A percentile compares a stretch with the other conserved stretches of the same genome.
Conservation (phyloP, 768 basidiomycete genomes). For the Suillus paluster region DNA sequence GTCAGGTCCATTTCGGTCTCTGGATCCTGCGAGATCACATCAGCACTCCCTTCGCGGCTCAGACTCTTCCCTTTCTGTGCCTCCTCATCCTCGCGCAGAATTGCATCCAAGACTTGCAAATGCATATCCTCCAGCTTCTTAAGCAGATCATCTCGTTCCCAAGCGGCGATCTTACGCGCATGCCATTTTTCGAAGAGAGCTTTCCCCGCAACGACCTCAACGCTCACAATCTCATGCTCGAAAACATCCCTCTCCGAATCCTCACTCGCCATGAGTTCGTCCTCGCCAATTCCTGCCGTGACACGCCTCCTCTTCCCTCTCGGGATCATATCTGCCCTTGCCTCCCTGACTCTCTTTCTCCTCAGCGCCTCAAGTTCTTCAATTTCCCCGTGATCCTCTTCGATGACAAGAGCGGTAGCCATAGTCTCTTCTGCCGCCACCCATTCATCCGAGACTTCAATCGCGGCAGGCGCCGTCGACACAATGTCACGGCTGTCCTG, state of each 20-base stretch:
- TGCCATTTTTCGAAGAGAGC: conserved; percentile 5
- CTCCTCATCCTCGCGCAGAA: conserved; percentile 38
- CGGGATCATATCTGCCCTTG: conserved; percentile 11
- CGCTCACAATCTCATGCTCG: not conserved
- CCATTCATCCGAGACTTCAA: conserved; percentile 43
- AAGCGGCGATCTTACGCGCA: conserved; percentile 5
- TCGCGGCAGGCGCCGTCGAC: conserved; percentile 26
- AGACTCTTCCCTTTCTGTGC: conserved; percentile 7
- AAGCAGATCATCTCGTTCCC: conserved; percentile 37
- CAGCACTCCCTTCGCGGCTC: conserved; percentile 5
- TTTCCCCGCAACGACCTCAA: conserved; percentile 3
- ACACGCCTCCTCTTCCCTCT: conserved; percentile 6
- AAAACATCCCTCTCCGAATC: not conserved
- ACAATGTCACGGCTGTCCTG: not conserved
- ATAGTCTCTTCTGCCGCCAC: conserved; percentile 37
- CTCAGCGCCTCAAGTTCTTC: not conserved
- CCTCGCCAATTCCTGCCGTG: conserved; percentile 10
- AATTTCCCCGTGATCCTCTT: conserved; percentile 14
- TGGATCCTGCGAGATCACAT: not conserved
- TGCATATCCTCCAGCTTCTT: conserved; percentile 31
- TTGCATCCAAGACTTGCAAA: conserved; percentile 39
- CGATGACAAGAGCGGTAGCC: conserved; percentile 28
- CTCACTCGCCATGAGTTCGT: not conserved
- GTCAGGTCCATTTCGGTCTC: conserved; percentile 21
- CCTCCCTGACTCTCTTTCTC: conserved; percentile 9